Evolutionary conservation across 2,329 filamentous ascomycete species (phyloP).

Genomic region (Colletotrichum sidae): DNA sequence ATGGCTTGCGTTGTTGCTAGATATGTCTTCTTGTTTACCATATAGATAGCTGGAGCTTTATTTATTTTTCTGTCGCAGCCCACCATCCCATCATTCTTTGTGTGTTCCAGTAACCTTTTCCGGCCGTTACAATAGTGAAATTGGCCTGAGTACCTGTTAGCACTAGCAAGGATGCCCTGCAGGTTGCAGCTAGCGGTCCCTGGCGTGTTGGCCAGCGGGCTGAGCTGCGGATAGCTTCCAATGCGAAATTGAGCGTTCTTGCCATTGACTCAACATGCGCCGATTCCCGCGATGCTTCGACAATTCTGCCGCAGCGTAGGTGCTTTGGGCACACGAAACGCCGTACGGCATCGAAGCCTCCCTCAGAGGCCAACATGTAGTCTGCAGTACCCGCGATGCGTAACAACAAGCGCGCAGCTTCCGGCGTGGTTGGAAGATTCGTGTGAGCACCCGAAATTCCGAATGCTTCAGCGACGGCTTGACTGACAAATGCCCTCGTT

Average conservation of each 20-base stretch:
- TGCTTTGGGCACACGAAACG: constrained; percentile 4
- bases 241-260: no score
- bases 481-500: not conserved
- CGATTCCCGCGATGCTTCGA: constrained; percentile 29
- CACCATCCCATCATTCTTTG: no score
- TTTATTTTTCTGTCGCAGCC: no score
- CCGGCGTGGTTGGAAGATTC: constrained; percentile 32
- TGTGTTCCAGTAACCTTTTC: no score
- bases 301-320: constrained; percentile 34
- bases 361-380: constrained; percentile 6
- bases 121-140: no score
- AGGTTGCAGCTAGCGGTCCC: not conserved
- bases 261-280: no score
- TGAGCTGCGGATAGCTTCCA: constrained; percentile 33
- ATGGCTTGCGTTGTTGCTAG: no score
- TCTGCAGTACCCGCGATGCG: no score
- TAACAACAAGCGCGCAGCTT: constrained; percentile 4
- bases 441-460: constrained; percentile 19
- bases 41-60: no score
- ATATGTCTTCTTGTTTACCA: no score
- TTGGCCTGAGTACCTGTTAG: no score
- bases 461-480: not conserved
- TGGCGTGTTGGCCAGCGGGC: constrained; percentile 17
- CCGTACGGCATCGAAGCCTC: not conserved
- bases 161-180: not conserved